Conservation (phyloP, 164 flowering plant species). For the Nelumbo lutea region DNA sequence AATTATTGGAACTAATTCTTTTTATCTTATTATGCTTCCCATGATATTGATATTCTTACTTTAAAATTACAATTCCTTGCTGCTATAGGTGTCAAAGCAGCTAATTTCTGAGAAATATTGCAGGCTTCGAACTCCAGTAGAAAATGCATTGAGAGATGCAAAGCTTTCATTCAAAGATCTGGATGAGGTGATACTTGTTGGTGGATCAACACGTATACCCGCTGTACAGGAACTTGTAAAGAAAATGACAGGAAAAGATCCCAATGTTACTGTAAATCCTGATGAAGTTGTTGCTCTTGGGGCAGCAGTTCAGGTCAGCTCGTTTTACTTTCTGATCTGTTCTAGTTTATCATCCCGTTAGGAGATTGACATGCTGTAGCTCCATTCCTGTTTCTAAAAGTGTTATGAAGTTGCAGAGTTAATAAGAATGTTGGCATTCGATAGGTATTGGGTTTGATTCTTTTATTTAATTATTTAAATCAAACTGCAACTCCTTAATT, state of each 20-base stretch:
- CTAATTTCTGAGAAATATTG: not conserved
- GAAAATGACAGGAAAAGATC: slow-evolving; percentile 69
- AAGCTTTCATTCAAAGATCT: slow-evolving; percentile 63
- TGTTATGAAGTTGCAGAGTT: too few species aligned
- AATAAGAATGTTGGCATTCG: too few species aligned
- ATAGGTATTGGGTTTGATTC: too few species aligned
- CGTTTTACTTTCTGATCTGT: not conserved
- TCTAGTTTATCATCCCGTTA: not conserved
- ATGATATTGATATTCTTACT: not conserved
- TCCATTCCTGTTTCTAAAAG: too few species aligned
- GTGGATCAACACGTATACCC: slow-evolving; percentile 80
- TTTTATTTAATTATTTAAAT: too few species aligned
- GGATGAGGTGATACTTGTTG: slow-evolving; percentile 83
- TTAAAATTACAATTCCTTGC: not conserved
- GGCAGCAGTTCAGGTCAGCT: slow-evolving; percentile 80
- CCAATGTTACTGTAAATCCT: slow-evolving; percentile 80
- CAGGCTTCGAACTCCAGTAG: slow-evolving; percentile 60
- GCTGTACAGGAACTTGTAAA: slow-evolving; percentile 77
- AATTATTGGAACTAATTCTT: not conserved
- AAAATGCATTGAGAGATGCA: slow-evolving; percentile 68
- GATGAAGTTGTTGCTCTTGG: slow-evolving; percentile 93
- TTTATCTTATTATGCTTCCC: not conserved
- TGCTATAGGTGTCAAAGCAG: not conserved
- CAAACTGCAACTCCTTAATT: not conserved
- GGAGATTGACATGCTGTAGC: too few species aligned